Conservation (phyloP, 257 asterid genomes). For the Perilla frutescens region DNA sequence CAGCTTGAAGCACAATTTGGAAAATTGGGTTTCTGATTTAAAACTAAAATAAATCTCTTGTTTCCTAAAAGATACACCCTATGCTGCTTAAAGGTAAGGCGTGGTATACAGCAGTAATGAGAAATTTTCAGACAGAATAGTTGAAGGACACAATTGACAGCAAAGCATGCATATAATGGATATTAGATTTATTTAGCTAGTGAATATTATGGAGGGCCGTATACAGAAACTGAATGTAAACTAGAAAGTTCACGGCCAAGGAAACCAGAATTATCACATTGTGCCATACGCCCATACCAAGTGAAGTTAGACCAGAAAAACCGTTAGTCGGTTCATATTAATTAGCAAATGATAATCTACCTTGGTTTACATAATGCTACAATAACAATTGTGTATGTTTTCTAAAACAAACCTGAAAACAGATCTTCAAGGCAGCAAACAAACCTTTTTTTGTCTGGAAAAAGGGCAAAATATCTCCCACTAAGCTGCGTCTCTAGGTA, state of each 20-base stretch:
- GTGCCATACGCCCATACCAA: not conserved
- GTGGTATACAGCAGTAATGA: not conserved
- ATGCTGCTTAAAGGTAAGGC: slow-evolving; percentile 3
- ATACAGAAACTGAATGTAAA: not conserved
- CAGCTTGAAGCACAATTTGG: slow-evolving; percentile 18
- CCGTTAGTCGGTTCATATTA: slow-evolving; percentile 15
- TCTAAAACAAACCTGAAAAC: slow-evolving; percentile 12
- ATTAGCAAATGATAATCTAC: slow-evolving; percentile 10
- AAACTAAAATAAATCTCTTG: not conserved
- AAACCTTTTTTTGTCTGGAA: not conserved
- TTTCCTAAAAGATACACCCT: not conserved
- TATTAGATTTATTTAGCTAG: not conserved
- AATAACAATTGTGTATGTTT: not conserved
- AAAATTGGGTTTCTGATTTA: not conserved
- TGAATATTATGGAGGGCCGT: not conserved
- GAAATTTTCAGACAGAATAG: not conserved
- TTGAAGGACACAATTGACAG: not conserved
- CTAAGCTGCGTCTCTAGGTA: slow-evolving; percentile 23
- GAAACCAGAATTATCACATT: not conserved
- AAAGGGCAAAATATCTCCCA: slow-evolving; percentile 11
- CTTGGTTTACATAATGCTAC: slow-evolving; percentile 13
- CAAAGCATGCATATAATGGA: not conserved
- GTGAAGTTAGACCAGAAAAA: slow-evolving; percentile 1
- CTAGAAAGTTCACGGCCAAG: not conserved
- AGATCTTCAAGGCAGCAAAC: slow-evolving; percentile 7